Base-by-base conservation (phyloP, 2,329 filamentous ascomycete genomes). In the Xylaria multiplex region DNA sequence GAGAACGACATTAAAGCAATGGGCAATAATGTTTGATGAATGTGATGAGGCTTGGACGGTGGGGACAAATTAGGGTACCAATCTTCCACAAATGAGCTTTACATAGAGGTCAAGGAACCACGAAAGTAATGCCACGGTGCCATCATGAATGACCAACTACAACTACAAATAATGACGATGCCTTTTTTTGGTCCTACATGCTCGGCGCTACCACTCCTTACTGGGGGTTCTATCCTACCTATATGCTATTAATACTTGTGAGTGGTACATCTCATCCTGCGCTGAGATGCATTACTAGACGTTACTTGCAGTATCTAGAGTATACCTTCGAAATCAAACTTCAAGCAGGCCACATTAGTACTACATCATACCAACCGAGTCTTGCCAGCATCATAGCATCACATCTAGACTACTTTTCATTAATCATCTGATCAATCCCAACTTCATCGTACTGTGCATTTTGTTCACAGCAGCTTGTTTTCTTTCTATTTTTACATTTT, bases 11-110 rank as follows among this genome's bases (percentile, higher is more conserved):
- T 68, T 69, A 73, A 62, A 69, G 69, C 72, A 64, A 74, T 22
- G 43, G 57, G 65, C 67, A 71, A 65, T 58, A 59, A 71, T 69
- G 69, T 70, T 73, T 74, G 67, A 77, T 71, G 75, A 77, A 67
- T 73, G 69, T 72, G 69, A 77, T 72, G 71, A 75, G 73, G 71
- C 66, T 70, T 69, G 73, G 67, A 68, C 62, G 40, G 70, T 64
- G 71, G 68, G 68, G 56, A 73, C 64, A 68, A 70, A 53, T 64
- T 62, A 46, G 69, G 72, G 69, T 35, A 62, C 64, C 66, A 66
- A 66, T 63, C 61, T 62, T 69, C 57, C 58, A 59, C 61, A 64
- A 68, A 69, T 53, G 58, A 69, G 65, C 70, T 59, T 66, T 70
- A 68, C 56, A 70, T 73, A 75, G 72, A 74, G 60, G 69, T 62